Conservation (phyloP, 768 basidiomycete species). For the Lentinula sp. region DNA sequence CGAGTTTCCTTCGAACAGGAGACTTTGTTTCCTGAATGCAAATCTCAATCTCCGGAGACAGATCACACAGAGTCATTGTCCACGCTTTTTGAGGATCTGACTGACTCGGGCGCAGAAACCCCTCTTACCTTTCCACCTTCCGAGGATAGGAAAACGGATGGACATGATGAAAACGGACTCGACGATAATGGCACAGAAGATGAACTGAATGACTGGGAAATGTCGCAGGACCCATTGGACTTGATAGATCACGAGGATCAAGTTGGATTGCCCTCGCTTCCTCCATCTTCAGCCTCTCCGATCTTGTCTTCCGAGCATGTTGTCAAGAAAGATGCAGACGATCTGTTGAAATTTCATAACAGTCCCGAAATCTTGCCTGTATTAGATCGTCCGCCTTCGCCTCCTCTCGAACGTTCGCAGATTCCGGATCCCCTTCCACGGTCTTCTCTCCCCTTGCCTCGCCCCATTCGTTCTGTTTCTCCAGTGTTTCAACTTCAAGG, state of each 20-base stretch:
- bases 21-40: neutral
- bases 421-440: conserved; percentile 7
- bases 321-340: neutral
- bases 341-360: neutral
- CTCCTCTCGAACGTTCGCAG: neutral
- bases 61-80: neutral
- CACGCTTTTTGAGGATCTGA: neutral
- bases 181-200: neutral
- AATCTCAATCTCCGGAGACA: neutral
- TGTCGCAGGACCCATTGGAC: conserved; percentile 2
- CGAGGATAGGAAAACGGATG: neutral
- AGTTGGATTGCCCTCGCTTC: neutral
- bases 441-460: conserved; percentile 5
- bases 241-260: neutral
- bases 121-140: neutral
- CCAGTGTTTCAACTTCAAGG: neutral
- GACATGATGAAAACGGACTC: neutral
- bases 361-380: neutral
- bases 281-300: neutral
- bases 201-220: neutral
- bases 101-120: neutral
- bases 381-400: conserved; percentile 6
- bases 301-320: neutral
- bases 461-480: neutral
- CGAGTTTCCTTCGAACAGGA: neutral